Evolutionary conservation across 495 filamentous ascomycete species (phyloP).

Genomic region (Penicillium cosmopolitanum): DNA sequence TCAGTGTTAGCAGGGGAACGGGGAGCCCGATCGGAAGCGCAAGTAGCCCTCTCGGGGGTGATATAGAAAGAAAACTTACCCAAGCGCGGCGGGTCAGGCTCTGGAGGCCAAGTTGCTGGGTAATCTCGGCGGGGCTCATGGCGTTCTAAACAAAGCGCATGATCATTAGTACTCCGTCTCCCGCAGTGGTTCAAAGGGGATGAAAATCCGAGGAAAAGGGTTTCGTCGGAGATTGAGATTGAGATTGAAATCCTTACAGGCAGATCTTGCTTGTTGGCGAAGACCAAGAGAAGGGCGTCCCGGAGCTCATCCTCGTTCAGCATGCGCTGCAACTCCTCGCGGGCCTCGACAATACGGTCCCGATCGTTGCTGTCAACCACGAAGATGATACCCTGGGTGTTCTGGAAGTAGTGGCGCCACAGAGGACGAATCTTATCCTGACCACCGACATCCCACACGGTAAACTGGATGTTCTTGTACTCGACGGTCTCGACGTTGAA

Average conservation of each 20-base stretch:
- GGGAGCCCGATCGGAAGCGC: no score
- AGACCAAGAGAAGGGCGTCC: conserved; percentile 95
- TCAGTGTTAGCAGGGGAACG: conserved; percentile 31
- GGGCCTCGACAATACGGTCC: conserved; percentile 97
- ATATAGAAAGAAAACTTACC: conserved; percentile 63
- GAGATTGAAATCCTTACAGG: conserved; percentile 66
- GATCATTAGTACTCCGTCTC: conserved; percentile 4
- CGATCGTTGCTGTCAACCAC: conserved; percentile 99
- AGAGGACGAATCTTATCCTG: conserved; percentile 99
- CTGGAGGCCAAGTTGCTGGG: conserved; percentile 99
- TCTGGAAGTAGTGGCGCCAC: conserved; percentile 99
- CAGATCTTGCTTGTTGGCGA: conserved; percentile 99
- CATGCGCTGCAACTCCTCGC: conserved; percentile 99
- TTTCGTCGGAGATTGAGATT: no score
- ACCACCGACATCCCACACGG: conserved; percentile 99
- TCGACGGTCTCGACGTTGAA: conserved; percentile 99
- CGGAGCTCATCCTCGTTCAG: conserved; percentile 99
- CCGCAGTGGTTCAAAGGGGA: no score
- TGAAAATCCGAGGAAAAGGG: no score
- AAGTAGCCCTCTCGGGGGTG: background rate
- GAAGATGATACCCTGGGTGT: conserved; percentile 99
- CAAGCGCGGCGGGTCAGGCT: conserved; percentile 96
- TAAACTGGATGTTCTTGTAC: conserved; percentile 99
- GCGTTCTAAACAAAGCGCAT: conserved; percentile 69
- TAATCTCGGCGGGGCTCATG: conserved; percentile 99